These are phyloP conservation scores for Secale cereale DNA, from an alignment of 176 grass and related monocot species.

Conservation along the genomic window DNA sequence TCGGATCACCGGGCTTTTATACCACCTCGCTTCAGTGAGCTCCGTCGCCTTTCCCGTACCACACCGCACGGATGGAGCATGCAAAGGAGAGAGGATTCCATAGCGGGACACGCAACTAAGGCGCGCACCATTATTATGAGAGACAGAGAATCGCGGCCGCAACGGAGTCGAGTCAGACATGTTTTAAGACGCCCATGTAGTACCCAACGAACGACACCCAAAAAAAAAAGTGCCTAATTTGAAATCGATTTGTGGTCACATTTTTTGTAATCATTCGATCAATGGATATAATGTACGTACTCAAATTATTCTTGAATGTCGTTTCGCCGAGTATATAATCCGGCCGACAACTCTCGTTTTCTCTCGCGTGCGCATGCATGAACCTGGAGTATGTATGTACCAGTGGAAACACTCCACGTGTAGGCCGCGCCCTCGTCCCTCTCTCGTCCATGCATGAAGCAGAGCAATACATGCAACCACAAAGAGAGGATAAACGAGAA, in stretches of 20 bases:
- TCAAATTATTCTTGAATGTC: no score
- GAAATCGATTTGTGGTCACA: not conserved
- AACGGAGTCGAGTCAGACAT: not conserved
- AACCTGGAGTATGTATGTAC: no score
- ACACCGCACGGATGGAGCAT: constrained; percentile 31
- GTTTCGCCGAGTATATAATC: no score
- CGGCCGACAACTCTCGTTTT: no score
- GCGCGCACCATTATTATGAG: not conserved
- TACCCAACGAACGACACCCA: not conserved
- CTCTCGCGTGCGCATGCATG: no score
- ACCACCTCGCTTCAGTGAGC: not conserved
- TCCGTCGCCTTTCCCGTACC: not conserved
- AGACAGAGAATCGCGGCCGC: not conserved
- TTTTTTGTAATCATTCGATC: not conserved
- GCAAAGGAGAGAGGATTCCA: constrained; percentile 17
- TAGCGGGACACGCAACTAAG: constrained; percentile 13
- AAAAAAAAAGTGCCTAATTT: not conserved
- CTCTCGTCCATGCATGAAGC: no score
- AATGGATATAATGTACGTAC: not conserved
- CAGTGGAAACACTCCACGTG: no score
- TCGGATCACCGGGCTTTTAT: constrained; percentile 13
- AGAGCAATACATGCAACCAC: no score
- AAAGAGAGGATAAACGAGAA: no score
- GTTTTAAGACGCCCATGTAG: no score
- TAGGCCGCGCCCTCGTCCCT: no score